Percentiles rank a stretch among this genome's conserved stretches.
phyloP scores from a whole-genome alignment of 768 basidiomycete species.

The Cyclocybe cylindracea region DNA sequence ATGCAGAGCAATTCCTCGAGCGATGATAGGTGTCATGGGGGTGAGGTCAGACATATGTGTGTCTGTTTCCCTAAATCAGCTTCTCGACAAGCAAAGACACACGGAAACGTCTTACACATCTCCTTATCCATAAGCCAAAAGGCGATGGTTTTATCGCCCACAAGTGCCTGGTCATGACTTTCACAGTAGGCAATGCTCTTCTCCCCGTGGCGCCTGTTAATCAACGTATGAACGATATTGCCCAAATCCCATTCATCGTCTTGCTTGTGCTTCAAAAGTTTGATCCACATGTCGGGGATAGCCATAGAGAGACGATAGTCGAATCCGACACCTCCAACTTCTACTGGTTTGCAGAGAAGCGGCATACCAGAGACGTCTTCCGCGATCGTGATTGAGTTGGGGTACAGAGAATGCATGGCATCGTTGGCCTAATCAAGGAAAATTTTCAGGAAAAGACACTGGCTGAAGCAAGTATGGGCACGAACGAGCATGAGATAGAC shows the following conservation, averaged over 20 bases:
- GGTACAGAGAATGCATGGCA: conserved; percentile 80
- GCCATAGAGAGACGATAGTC: conserved; percentile 99
- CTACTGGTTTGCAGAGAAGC: conserved; percentile 78
- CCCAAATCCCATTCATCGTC: conserved; percentile 90
- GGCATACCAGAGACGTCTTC: conserved; percentile 99
- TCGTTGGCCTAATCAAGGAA: conserved; percentile 76
- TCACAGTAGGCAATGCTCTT: conserved; percentile 93
- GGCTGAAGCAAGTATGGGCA: not conserved
- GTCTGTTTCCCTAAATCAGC: conserved; percentile 43
- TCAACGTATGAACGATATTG: conserved; percentile 86
- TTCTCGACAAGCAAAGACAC: not conserved
- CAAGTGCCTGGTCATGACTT: conserved; percentile 96
- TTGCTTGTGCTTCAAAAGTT: conserved; percentile 87
- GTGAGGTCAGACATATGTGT: conserved; percentile 92
- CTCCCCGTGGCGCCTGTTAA: conserved; percentile 86
- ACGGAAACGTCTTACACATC: conserved; percentile 74
- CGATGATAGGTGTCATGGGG: conserved; percentile 79
- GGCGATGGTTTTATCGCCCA: conserved; percentile 97
- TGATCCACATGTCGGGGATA: conserved; percentile 99
- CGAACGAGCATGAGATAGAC: conserved; percentile 96
- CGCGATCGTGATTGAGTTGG: conserved; percentile 85
- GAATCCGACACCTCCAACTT: conserved; percentile 90
- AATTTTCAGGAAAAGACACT: conserved; percentile 8
- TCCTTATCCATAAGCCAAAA: conserved; percentile 99
- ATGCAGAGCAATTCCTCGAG: conserved; percentile 90